Percentiles rank a stretch among this genome's conserved stretches.
Conservation (phyloP, 352 stramenopile genomes). For the Pythium aristosporum region DNA sequence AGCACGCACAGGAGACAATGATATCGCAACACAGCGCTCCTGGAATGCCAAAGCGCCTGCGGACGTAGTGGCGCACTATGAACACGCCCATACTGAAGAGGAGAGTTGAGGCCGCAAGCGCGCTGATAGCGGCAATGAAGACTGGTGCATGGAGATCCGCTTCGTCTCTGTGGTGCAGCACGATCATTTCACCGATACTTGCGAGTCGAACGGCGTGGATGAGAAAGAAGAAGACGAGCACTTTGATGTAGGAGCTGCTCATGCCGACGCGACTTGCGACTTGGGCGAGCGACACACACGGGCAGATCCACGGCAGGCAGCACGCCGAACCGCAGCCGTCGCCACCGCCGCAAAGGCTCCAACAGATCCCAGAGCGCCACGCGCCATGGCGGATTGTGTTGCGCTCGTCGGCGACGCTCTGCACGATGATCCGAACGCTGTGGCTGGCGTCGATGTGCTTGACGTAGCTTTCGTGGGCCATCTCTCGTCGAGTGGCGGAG, state of each 20-base stretch:
- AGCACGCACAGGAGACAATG: slow-evolving; percentile 5
- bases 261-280: slow-evolving; percentile 16
- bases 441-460: slow-evolving; percentile 17
- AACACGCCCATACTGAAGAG: slow-evolving; percentile 4
- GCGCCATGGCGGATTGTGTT: slow-evolving; percentile 16
- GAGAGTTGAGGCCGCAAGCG: slow-evolving; percentile 1
- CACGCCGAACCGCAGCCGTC: slow-evolving; percentile 17
- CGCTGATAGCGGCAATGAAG: neutral
- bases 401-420: slow-evolving; percentile 20
- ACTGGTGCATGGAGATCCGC: neutral
- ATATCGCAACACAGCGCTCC: slow-evolving; percentile 6
- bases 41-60: slow-evolving; percentile 8
- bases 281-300: slow-evolving; percentile 24
- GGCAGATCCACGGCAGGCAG: slow-evolving; percentile 17
- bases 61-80: slow-evolving; percentile 7
- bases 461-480: slow-evolving; percentile 12
- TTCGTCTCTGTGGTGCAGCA: slow-evolving; percentile 2
- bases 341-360: slow-evolving; percentile 7
- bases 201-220: slow-evolving; percentile 16
- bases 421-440: slow-evolving; percentile 29
- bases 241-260: slow-evolving; percentile 7
- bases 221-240: slow-evolving; percentile 18
- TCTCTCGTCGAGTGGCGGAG: slow-evolving; percentile 4
- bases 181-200: neutral
- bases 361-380: slow-evolving; percentile 12